Evolutionary conservation across 169 alveolate genomes (phyloP), one percentile per base, ranked within the genome.

Genomic region (Besnoitia besnoiti): DNA sequence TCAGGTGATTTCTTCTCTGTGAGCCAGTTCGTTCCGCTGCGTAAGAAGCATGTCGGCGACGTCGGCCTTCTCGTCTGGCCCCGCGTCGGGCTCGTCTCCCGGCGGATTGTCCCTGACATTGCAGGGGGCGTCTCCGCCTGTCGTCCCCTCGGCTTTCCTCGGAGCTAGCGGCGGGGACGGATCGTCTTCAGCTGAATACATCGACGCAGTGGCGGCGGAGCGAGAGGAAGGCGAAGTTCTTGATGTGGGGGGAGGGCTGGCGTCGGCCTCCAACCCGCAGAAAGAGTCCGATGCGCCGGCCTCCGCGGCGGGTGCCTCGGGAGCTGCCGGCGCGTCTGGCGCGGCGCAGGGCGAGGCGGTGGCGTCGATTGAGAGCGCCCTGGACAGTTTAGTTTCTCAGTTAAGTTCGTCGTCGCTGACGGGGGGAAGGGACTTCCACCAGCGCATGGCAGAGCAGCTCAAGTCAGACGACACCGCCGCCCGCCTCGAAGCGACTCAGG

Each of bases 401-500:
- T 85, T 92, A 75, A 87, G 92, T 37, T 77, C 51, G n/a, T 92
- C 93, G 40, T 92, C 94, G 51, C 85, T 92, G 42, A 85, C 92
- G 50, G 82, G 67, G 30, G 82, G 82, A 1, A 3, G 87, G 55
- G 92, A 92, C 62, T 85, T 39, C 85, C 90, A 90, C 67, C 85
- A 62, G 46, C 92, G 92, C 90, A 85, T 92, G 94, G 76, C 85
- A 76, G 89, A 88, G 10, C 85, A 89, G 61, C 61, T 92, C 24
- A 85, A 76, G 77, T 87, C 93, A 16, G 46, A 40, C 47, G 94
- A 92, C 30, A 79, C 85, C 47, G 92, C 89, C 7, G 59, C 84
- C 61, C 89, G 94, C 39, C 94, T 92, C 85, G 94, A 92, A 61
- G 94, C 94, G 37, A 92, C 94, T 42, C 94, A 89, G 79, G 94